phyloP scores from a whole-genome alignment of 306 rosid genomes.

The Dalbergia oliveri region DNA sequence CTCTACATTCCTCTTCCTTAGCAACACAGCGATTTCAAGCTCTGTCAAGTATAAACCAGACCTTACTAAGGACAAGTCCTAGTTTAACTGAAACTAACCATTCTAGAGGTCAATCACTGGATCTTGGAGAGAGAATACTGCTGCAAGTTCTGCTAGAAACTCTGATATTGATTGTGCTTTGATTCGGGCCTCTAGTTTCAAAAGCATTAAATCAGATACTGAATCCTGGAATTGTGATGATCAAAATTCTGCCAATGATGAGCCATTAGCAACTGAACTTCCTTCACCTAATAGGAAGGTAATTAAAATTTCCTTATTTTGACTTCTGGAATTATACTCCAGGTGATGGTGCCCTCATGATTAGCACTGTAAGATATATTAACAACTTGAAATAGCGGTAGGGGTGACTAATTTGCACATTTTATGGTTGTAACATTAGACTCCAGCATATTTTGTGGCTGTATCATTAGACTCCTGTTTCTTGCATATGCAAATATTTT shows the following conservation, averaged over 20 bases:
- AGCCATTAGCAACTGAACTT: slow-evolving; percentile 38
- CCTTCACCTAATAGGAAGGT: slow-evolving; percentile 74
- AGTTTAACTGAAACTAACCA: slow-evolving; percentile 52
- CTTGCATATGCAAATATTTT: slow-evolving; percentile 21
- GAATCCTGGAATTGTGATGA: slow-evolving; percentile 64
- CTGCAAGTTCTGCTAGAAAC: slow-evolving; percentile 53
- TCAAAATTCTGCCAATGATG: slow-evolving; percentile 57
- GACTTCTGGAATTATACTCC: slow-evolving; percentile 34
- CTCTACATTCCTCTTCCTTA: slow-evolving; percentile 65
- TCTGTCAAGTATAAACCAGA: slow-evolving; percentile 72
- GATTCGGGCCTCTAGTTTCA: slow-evolving; percentile 62
- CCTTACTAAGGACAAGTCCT: slow-evolving; percentile 52
- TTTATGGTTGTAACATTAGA: slow-evolving; percentile 12
- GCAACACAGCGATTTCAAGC: slow-evolving; percentile 85
- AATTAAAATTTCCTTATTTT: slow-evolving; percentile 40
- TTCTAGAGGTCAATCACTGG: slow-evolving; percentile 66
- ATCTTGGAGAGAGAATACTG: slow-evolving; percentile 55
- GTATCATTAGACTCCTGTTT: slow-evolving; percentile 27
- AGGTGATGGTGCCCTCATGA: slow-evolving; percentile 26
- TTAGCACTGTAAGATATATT: slow-evolving; percentile 5
- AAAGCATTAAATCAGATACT: slow-evolving; percentile 59
- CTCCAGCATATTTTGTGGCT: neutral
- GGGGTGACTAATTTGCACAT: neutral
- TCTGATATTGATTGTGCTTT: slow-evolving; percentile 54
- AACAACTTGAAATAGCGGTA: neutral